These are phyloP conservation scores for Mycothermus thermophilus DNA, from an alignment of 495 filamentous ascomycete species.

Conservation along the genomic window DNA sequence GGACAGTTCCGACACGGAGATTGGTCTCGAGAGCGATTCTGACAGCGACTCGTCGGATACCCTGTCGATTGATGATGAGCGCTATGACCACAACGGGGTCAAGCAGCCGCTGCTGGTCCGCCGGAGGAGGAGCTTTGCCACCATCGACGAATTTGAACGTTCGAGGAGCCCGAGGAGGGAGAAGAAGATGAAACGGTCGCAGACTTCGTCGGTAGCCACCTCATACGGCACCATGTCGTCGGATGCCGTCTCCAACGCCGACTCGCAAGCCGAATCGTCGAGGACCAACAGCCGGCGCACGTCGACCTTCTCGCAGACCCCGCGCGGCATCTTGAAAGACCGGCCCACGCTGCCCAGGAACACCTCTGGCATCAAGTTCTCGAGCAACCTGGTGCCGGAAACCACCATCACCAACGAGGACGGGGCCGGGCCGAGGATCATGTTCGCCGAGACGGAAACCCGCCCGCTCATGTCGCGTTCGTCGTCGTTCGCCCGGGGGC, in stretches of 20 bases:
- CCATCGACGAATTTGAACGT: conserved; percentile 13
- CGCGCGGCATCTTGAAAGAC: conserved; percentile 14
- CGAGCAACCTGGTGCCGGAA: conserved; percentile 60
- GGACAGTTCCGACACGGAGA: conserved; percentile 33
- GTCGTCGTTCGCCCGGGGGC: conserved; percentile 37
- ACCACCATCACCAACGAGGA: conserved; percentile 53
- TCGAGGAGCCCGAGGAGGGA: conserved; percentile 9
- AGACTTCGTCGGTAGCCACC: not conserved
- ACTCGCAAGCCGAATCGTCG: not conserved
- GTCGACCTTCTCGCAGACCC: conserved; percentile 1
- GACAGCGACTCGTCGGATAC: conserved; percentile 28
- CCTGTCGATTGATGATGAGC: conserved; percentile 14
- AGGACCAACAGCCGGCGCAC: not conserved
- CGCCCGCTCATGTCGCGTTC: conserved; percentile 33
- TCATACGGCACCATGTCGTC: conserved; percentile 13
- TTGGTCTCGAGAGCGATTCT: conserved; percentile 26
- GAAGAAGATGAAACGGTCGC: conserved; percentile 7
- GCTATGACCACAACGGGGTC: too few species aligned
- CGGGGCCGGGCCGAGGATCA: conserved; percentile 56
- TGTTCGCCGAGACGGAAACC: conserved; percentile 47
- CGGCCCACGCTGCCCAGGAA: conserved; percentile 38
- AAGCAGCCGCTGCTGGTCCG: conserved; percentile 15
- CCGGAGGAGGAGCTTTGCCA: conserved; percentile 25
- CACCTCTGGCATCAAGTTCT: conserved; percentile 42
- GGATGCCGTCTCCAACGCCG: not conserved